These are phyloP conservation scores for Botryotinia convoluta DNA, from an alignment of 2,329 filamentous ascomycete species.

Conservation along the genomic window DNA sequence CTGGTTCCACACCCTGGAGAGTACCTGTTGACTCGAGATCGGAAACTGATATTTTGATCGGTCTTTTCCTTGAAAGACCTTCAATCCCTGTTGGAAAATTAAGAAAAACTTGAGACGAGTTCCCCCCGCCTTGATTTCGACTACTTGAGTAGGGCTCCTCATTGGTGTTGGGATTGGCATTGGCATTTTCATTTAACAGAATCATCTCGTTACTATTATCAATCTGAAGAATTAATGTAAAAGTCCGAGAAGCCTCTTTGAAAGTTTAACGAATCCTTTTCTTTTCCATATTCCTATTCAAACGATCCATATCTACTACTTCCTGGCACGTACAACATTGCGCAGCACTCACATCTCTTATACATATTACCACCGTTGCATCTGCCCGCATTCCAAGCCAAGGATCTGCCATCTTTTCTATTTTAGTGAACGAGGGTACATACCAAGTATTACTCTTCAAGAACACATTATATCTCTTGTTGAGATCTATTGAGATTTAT, in stretches of 20 bases:
- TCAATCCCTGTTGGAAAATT: not conserved
- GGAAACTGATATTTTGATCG: slow-evolving; percentile 11
- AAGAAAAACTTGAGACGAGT: not conserved
- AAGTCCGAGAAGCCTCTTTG: not conserved
- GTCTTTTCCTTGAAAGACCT: not conserved
- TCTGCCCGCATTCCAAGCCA: slow-evolving; percentile 10
- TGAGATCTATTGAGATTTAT: not conserved
- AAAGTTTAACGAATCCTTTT: not conserved
- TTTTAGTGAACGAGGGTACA: slow-evolving; percentile 12
- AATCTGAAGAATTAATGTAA: slow-evolving; percentile 9
- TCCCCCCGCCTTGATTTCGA: slow-evolving; percentile 7
- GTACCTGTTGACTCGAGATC: not conserved
- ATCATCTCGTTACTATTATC: not conserved
- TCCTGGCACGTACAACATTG: not conserved
- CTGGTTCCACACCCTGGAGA: not conserved
- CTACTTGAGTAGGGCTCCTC: slow-evolving; percentile 2
- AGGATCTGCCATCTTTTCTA: slow-evolving; percentile 14
- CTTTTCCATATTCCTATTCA: not conserved
- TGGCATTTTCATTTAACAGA: not conserved
- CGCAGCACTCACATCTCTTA: not conserved
- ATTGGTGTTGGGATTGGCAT: not conserved
- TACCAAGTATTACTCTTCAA: not conserved
- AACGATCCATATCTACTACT: not conserved
- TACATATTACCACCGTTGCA: slow-evolving; percentile 2
- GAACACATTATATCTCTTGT: not conserved